Evolutionary conservation across 257 asterid genomes (phyloP).

Genomic region (Rhazya stricta): DNA sequence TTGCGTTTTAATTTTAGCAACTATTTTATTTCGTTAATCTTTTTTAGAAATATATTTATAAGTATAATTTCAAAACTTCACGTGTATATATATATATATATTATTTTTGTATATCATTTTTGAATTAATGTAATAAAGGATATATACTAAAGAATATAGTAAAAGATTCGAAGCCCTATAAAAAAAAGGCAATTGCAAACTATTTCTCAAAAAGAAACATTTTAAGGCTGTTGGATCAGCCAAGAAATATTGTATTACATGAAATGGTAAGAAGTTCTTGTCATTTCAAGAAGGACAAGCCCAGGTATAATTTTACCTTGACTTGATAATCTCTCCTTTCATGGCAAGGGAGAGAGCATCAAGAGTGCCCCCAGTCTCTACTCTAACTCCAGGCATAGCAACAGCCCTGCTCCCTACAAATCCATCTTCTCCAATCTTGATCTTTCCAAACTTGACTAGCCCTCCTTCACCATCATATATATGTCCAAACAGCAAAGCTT

Average conservation of each 20-base stretch:
- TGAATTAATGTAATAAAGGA: too few relatives aligned
- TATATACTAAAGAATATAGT: too few relatives aligned
- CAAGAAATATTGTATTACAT: neutral
- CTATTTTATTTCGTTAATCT: too few relatives aligned
- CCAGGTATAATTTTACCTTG: slow-evolving; percentile 21
- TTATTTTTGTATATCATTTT: too few relatives aligned
- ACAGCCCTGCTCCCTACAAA: slow-evolving; percentile 73
- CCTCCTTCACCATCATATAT: slow-evolving; percentile 81
- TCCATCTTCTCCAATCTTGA: slow-evolving; percentile 62
- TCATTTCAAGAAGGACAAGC: neutral
- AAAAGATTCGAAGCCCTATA: too few relatives aligned
- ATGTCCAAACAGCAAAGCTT: slow-evolving; percentile 73
- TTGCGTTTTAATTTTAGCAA: too few relatives aligned
- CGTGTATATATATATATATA: too few relatives aligned
- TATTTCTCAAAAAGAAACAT: too few relatives aligned
- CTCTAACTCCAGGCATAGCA: slow-evolving; percentile 87
- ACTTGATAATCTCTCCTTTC: slow-evolving; percentile 66
- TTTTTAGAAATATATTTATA: too few relatives aligned
- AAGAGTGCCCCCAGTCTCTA: slow-evolving; percentile 55
- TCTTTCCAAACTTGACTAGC: slow-evolving; percentile 70
- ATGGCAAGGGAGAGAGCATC: slow-evolving; percentile 74
- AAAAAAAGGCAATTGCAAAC: too few relatives aligned
- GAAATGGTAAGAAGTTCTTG: neutral
- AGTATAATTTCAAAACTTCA: too few relatives aligned
- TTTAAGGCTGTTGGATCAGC: slow-evolving; percentile 13